Conservation (phyloP, 805 yeast species). For the Starmerella bombi region DNA sequence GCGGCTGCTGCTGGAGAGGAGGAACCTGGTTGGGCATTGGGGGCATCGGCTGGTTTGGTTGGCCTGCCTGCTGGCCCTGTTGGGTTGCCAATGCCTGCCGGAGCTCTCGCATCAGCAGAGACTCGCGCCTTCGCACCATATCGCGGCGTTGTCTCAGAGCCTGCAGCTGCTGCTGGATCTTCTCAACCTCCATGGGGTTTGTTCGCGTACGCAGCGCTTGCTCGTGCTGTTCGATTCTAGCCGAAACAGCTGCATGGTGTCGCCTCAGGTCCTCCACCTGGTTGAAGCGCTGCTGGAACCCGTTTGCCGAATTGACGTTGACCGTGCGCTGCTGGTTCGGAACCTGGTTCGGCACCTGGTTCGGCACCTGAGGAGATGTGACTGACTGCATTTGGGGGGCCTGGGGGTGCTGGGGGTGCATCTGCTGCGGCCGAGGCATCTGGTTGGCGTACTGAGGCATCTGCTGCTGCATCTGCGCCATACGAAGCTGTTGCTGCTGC, state of each 20-base stretch:
- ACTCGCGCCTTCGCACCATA: conserved; percentile 18
- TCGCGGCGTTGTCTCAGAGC: conserved; percentile 15
- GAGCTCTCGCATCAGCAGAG: conserved; percentile 15
- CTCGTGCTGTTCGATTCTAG: conserved; percentile 16
- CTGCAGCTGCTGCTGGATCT: conserved; percentile 13
- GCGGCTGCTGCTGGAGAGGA: conserved; percentile 14
- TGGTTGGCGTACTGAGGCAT: neutral
- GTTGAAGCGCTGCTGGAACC: conserved; percentile 20
- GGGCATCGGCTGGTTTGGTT: neutral
- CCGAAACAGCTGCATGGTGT: conserved; percentile 5
- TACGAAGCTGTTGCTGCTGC: conserved; percentile 10
- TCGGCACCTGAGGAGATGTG: too few relatives aligned
- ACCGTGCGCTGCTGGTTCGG: conserved; percentile 12
- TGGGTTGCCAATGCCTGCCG: conserved; percentile 6
- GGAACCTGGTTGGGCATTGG: conserved; percentile 14
- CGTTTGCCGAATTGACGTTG: conserved; percentile 15
- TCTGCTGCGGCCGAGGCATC: neutral
- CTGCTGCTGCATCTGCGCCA: conserved; percentile 7
- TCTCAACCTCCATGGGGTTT: conserved; percentile 14
- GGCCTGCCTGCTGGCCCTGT: conserved; percentile 6
- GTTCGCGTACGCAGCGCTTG: conserved; percentile 6
- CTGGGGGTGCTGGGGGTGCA: conserved; percentile 7
- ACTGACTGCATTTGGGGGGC: conserved; percentile 7
- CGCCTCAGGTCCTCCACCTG: conserved; percentile 19
- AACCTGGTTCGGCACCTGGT: too few relatives aligned